Base-by-base conservation (phyloP, 352 stramenopile species). In the Phytopythium delawarense region DNA sequence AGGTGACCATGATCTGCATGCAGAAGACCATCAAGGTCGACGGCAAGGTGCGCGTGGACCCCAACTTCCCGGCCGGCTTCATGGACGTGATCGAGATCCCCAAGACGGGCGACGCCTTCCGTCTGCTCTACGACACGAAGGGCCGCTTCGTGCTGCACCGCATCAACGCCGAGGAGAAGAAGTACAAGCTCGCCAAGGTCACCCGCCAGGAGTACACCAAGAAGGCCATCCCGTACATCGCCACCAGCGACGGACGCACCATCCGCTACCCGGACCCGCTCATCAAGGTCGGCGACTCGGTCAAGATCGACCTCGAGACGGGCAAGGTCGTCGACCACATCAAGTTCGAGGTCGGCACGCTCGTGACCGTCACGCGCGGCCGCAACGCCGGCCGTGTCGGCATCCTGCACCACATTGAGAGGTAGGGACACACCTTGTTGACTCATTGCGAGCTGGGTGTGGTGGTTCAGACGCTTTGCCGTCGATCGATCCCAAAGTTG, bases 1-100 rank as follows among this genome's bases (percentile, higher is more conserved):
- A 99, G 80, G 97, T 97, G 56, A 98, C 96, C 54, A 97, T 98
- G 87, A 99, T 99, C 78, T 99, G 96, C 88, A 99, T 99, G 90
- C 93, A 99, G 78, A 98, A 98, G 84, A 95, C 96, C 63, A 89
- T 99, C 76, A 99, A 99, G 88, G 96, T 99, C 51, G 93, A 98
- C 75, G 92, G 94, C 73, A 97, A 97, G 74, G 73, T 99, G 55
- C 93, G 97, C 59, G 98, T 98, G 61, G 98, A 99, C 84, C 81
- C 91, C 51, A 98, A 98, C 84, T 99, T 98, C 87, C 97, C 97
- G 40, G 96, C 96, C 34, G 97, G 98, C 54, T 99, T 99, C 90
- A 99, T 99, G 97, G 97, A 99, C 72, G 96, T 99, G n/a, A 88
- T 99, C 39, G 86, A 97, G 70, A 84, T 99, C 45, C 90, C 98